A percentile compares a stretch with the other conserved stretches of the same genome.
Conservation (phyloP, 306 rosid genomes). For the Sophora flavescens region DNA sequence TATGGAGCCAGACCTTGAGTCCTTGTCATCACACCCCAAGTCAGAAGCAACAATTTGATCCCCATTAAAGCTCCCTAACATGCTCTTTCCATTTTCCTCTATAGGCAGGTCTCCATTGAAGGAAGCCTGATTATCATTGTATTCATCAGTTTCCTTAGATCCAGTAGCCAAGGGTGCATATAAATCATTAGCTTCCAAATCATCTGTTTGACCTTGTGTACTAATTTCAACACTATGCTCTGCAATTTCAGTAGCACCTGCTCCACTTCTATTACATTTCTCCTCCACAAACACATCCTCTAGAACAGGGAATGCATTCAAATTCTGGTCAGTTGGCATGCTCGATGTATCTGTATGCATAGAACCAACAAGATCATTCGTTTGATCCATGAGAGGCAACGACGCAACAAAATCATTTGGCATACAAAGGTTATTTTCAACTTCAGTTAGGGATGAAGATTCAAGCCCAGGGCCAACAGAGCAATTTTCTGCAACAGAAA, state of each 20-base stretch:
- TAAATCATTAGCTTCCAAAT: conserved; percentile 49
- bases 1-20: conserved; percentile 46
- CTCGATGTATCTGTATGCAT: conserved; percentile 51
- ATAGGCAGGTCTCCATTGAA: conserved; percentile 51
- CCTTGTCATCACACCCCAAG: conserved; percentile 65
- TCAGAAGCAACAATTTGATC: conserved; percentile 56
- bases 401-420: conserved; percentile 46
- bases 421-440: conserved; percentile 47
- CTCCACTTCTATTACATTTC: conserved; percentile 46
- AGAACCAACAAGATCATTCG: conserved; percentile 56
- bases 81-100: conserved; percentile 56
- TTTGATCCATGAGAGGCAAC: conserved; percentile 51
- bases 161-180: conserved; percentile 51
- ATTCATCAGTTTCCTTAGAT: conserved; percentile 56
- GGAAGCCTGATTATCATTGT: conserved; percentile 49
- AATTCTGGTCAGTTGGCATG: conserved; percentile 53
- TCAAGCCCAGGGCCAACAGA: conserved; percentile 53
- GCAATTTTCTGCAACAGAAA: conserved; percentile 54
- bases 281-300: conserved; percentile 51
- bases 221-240: conserved; percentile 53
- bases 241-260: conserved; percentile 49
- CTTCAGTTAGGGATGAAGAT: conserved; percentile 47
- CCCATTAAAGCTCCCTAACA: conserved; percentile 52
- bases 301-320: conserved; percentile 56
- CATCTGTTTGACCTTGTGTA: conserved; percentile 52